Evolutionary conservation across 1,284 basidiomycete genomes (phyloP), one percentile per base, ranked within the genome.

Genomic region (Leccinum pallidistipes): DNA sequence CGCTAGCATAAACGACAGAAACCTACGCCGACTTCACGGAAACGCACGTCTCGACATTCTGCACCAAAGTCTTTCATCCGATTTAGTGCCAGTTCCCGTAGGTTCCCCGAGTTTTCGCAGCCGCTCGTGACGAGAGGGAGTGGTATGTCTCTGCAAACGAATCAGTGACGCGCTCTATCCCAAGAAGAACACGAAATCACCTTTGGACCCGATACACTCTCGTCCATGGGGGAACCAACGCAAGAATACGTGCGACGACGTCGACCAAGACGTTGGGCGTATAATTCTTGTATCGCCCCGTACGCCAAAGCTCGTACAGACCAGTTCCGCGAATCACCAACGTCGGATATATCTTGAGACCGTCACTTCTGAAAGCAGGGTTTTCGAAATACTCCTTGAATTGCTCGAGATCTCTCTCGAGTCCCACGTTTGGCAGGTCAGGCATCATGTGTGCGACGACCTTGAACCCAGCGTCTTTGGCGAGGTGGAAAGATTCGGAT

Each of bases 301-400:
- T 97, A 65, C 95, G 80, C 96, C 96, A 98, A 7, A 98, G 83
- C 76, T 98, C 96, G 74, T 98, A 98, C 59, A 99, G 78, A 11
- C 97, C 97, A 0, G 97, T 99, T 8, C 97, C 97, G 43, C 97
- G 87, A 74, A 99, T 99, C 60, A 99, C 97, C 56, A 99, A 81
- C 0, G 97, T 98, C 11, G 97, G 97, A 77, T 99, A 99, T 56
- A 99, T 94, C 78, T 99, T 99, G 63, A 99, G 82, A 1, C 97
- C 97, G 72, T 99, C 97, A 55, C 94, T 96, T 62, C 97, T 82
- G 81, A 98, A 99, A 0, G 93, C 93, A 3, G 97, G 97, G 72
- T 98, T 99, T 79, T 99, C 97, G 71, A 99, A 99, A 75, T 97
- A 99, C 67, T 93, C 92, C 74, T 98, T 97, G 84, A 99, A 99